Evolutionary conservation across 2,329 filamentous ascomycete species (phyloP).

Genomic region (Aspergillus sp.): DNA sequence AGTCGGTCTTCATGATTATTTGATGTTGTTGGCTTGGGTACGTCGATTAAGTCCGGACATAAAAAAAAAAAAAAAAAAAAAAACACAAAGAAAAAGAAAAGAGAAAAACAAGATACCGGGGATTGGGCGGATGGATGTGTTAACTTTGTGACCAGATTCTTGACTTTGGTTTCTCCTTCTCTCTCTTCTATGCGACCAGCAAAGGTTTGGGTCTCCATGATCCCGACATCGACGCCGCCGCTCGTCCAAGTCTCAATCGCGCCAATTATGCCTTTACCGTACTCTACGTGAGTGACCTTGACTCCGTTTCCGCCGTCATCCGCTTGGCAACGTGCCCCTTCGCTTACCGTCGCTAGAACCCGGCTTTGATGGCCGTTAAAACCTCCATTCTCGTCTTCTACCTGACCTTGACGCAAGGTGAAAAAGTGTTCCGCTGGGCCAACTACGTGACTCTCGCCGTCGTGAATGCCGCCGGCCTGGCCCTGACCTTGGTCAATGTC

Average conservation of each 20-base stretch:
- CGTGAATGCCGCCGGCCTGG: slow-evolving; percentile 74
- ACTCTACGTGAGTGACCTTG: slow-evolving; percentile 44
- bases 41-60: slow-evolving; percentile 4
- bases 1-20: slow-evolving; percentile 74
- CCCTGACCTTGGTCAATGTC: slow-evolving; percentile 81
- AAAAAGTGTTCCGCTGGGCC: slow-evolving; percentile 74
- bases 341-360: slow-evolving; percentile 61
- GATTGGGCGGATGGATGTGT: slow-evolving; percentile 1
- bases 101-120: too few species aligned
- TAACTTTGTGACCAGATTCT: slow-evolving; percentile 31
- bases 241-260: slow-evolving; percentile 40
- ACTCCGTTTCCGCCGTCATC: background rate
- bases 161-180: slow-evolving; percentile 48
- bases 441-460: slow-evolving; percentile 76
- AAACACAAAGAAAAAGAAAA: too few species aligned
- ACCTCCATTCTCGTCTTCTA: slow-evolving; percentile 93
- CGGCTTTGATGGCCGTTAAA: slow-evolving; percentile 86
- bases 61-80: too few species aligned
- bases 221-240: slow-evolving; percentile 31
- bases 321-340: slow-evolving; percentile 6
- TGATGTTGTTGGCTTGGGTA: slow-evolving; percentile 78
- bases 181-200: slow-evolving; percentile 45
- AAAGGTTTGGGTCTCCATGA: slow-evolving; percentile 47
- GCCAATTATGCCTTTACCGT: slow-evolving; percentile 61
- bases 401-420: slow-evolving; percentile 74